These are phyloP conservation scores for Halophytophthora batemanensis DNA, from an alignment of 352 stramenopile species.

Conservation along the genomic window DNA sequence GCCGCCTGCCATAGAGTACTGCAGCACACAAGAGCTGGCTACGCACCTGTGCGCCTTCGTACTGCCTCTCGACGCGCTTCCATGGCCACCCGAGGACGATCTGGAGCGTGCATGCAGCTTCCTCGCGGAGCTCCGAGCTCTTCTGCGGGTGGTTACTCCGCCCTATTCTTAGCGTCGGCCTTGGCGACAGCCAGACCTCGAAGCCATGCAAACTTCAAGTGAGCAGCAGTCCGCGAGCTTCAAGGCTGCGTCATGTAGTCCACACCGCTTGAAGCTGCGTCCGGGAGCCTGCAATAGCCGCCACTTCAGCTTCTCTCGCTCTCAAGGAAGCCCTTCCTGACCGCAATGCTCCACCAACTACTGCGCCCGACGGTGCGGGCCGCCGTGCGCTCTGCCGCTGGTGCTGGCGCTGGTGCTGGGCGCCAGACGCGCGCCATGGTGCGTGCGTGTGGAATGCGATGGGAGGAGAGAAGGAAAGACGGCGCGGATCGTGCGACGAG, in stretches of 20 bases:
- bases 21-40: too few species aligned
- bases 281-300: neutral
- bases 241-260: conserved; percentile 20
- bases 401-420: conserved; percentile 8
- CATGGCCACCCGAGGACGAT: too few species aligned
- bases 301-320: neutral
- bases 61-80: too few species aligned
- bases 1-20: too few species aligned
- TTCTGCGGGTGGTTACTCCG: conserved; percentile 9
- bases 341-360: conserved; percentile 26
- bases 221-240: conserved; percentile 9
- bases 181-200: conserved; percentile 3
- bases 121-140: too few species aligned
- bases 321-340: conserved; percentile 1
- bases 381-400: conserved; percentile 1
- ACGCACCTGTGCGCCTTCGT: too few species aligned
- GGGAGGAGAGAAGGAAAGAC: neutral
- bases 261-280: conserved; percentile 33
- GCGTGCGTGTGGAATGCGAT: conserved; percentile 1
- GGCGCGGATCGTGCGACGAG: neutral
- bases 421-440: conserved; percentile 20
- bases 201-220: conserved; percentile 19
- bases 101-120: too few species aligned
- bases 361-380: conserved; percentile 15
- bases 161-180: conserved; percentile 2